Base-by-base conservation (phyloP, 2,329 filamentous ascomycete species). In the Clarireedia hainanense region DNA sequence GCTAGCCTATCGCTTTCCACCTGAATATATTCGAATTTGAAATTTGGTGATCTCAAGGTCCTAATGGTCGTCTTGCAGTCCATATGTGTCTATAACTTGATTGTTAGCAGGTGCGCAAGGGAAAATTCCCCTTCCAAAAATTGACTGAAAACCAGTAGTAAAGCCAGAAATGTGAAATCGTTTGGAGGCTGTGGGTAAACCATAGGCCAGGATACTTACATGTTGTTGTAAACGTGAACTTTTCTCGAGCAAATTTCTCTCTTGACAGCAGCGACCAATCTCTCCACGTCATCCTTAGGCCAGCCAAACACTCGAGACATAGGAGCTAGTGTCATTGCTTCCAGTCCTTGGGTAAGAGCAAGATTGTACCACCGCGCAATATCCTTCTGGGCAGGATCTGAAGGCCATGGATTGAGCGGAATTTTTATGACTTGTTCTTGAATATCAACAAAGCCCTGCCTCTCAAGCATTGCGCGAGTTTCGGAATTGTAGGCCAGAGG, bases 291-390 rank as follows among this genome's bases (percentile, higher is more conserved):
- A n/a, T 78, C 75, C 47, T 75, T 68, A 45, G 77, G 74, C 80
- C 82, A 89, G 34, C 74, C 71, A 52, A 81, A 80, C 43, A 84
- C 75, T 57, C 84, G 80, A 46, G 81, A 85, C 67, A 96, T 78
- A 6, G 91, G 86, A 37, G 80, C 86, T 65, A 94, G 71, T 61
- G 85, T 86, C 64, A 95, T 75, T 12, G 85, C 83, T 63, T 90
- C 81, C 50, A 95, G 72, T 26, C 87, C 86, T 66, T 88, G 82
- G 10, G 80, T 84, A 63, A 96, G 76, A 40, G 84, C 85, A 24
- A 92, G 74, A 66, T 92, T 91, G 72, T 95, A 95, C 88, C 89
- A 95, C 57, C 84, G 78, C 30, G 88, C 89, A 52, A 91, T 78
- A 46, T 86, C 80, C 59, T 83, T 84, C 62, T 84, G 77, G 60